Percentiles rank a stretch among this genome's conserved stretches.
Conservation (phyloP, 1,284 basidiomycete genomes). For the Trichosporon inkin region DNA sequence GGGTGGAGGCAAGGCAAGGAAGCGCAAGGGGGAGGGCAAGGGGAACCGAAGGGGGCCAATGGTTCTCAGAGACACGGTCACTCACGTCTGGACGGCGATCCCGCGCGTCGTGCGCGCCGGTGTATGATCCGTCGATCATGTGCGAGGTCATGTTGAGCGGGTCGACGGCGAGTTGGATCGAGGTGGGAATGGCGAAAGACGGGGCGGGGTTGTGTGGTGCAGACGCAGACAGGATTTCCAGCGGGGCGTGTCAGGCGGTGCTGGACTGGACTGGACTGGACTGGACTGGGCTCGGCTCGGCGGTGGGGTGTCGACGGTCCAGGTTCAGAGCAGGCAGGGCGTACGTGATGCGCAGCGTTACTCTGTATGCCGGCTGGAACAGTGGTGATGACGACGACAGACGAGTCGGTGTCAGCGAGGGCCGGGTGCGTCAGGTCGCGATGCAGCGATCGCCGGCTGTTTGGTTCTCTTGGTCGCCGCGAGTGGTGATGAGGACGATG, state of each 20-base stretch:
- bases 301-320: too few relatives aligned
- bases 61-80: not conserved
- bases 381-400: too few relatives aligned
- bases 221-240: not conserved
- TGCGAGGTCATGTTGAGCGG: constrained; percentile 3
- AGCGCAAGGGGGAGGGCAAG: not conserved
- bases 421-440: too few relatives aligned
- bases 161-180: not conserved
- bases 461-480: too few relatives aligned
- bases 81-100: constrained; percentile 7
- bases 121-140: constrained; percentile 5
- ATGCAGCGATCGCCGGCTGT: too few relatives aligned
- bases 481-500: too few relatives aligned
- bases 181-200: constrained; percentile 1
- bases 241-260: not conserved
- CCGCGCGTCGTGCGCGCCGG: constrained; percentile 1
- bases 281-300: not conserved
- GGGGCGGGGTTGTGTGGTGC: not conserved
- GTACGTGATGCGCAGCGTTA: too few relatives aligned
- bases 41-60: not conserved
- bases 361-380: too few relatives aligned
- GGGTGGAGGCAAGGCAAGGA: too few relatives aligned
- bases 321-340: too few relatives aligned
- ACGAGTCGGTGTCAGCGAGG: too few relatives aligned
- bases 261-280: not conserved